Percentiles rank a stretch among this genome's conserved stretches.
Evolutionary conservation across 106 monocot genomes (phyloP).

Genomic region (Platanthera guangdongensis): DNA sequence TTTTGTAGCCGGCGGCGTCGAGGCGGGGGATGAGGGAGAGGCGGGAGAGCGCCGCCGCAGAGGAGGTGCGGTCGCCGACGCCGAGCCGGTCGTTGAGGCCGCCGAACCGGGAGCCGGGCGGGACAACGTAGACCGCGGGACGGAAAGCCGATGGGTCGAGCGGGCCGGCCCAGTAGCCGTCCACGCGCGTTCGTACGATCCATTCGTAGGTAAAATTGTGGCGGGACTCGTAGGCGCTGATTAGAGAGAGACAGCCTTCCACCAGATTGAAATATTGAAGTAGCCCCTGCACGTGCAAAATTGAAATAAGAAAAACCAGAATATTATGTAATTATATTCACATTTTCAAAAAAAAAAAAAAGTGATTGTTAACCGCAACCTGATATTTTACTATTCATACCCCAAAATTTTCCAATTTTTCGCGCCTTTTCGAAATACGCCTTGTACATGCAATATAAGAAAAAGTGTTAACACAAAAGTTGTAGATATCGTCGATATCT

Average conservation of each 20-base stretch:
- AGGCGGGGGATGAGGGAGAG: slow-evolving; percentile 53
- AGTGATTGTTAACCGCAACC: no score
- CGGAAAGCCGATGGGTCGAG: slow-evolving; percentile 22
- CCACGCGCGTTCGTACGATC: slow-evolving; percentile 76
- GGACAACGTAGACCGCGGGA: slow-evolving; percentile 41
- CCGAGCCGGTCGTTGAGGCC: slow-evolving; percentile 88
- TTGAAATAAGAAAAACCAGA: neutral
- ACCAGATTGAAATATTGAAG: slow-evolving; percentile 77
- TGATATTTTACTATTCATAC: no score
- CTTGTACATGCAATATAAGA: no score
- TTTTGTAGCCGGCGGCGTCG: slow-evolving; percentile 25
- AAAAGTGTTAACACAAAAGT: no score
- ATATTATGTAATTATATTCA: no score
- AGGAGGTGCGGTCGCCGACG: slow-evolving; percentile 39
- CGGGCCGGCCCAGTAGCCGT: slow-evolving; percentile 63
- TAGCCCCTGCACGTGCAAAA: slow-evolving; percentile 36
- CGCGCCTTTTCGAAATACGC: no score
- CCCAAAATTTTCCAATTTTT: no score
- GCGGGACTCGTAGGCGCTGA: slow-evolving; percentile 30
- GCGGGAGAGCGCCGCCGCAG: slow-evolving; percentile 42
- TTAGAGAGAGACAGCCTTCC: slow-evolving; percentile 62
- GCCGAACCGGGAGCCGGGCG: slow-evolving; percentile 49
- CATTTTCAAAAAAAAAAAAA: no score
- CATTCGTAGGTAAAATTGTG: slow-evolving; percentile 58
- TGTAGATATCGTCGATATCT: no score